These are phyloP conservation scores for Coprinellus aureogranulatus DNA, from an alignment of 768 basidiomycete species.

Conservation along the genomic window DNA sequence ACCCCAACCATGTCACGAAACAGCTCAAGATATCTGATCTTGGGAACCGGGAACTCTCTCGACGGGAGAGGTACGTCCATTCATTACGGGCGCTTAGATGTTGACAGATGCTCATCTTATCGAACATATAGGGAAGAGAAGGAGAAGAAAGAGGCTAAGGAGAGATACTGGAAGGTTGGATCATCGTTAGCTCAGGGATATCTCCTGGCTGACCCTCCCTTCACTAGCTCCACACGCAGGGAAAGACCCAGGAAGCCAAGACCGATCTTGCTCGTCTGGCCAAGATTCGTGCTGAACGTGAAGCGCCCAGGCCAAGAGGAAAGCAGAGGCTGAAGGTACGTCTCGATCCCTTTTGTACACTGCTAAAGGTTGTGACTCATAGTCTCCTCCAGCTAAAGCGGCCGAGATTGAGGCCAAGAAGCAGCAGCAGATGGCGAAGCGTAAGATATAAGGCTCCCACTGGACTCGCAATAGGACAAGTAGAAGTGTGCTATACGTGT, in stretches of 20 bases:
- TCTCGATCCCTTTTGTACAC: background rate
- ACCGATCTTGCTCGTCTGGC: conserved; percentile 81
- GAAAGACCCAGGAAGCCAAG: conserved; percentile 91
- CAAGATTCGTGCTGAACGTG: conserved; percentile 84
- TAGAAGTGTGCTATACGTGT: background rate
- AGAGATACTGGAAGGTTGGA: conserved; percentile 80
- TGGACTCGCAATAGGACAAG: background rate
- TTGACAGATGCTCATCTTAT: too few relatives aligned
- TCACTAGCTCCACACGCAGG: conserved; percentile 62
- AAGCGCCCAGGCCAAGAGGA: conserved; percentile 82
- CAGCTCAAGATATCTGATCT: conserved; percentile 76
- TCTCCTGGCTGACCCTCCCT: conserved; percentile 6
- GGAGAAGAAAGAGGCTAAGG: conserved; percentile 87
- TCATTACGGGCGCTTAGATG: too few relatives aligned
- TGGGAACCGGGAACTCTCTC: conserved; percentile 56
- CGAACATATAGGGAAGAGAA: conserved; percentile 69
- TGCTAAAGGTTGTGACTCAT: background rate
- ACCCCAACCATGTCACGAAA: conserved; percentile 75
- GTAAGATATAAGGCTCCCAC: background rate
- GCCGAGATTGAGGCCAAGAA: conserved; percentile 8
- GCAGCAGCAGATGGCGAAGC: conserved; percentile 1
- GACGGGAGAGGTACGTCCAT: conserved; percentile 58
- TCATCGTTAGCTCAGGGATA: background rate
- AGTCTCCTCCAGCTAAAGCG: background rate
- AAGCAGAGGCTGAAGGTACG: conserved; percentile 85